Evolutionary conservation across 192 early-diverging fungal species (phyloP).

Genomic region (Backusella circina): DNA sequence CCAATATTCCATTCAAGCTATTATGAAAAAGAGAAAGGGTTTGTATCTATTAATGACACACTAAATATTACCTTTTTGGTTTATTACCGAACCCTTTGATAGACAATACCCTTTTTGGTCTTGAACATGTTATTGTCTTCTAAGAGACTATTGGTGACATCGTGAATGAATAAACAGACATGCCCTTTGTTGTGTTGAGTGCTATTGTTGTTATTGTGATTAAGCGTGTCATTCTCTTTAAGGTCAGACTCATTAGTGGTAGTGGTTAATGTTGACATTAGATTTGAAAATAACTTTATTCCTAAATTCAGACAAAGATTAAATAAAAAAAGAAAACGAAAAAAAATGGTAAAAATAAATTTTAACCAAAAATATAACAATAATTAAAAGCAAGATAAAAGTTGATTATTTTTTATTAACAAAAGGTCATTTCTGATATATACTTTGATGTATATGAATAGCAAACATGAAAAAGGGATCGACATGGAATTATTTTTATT

Average conservation of each 20-base stretch:
- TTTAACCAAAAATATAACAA: neutral
- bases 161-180: neutral
- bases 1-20: slow-evolving; percentile 15
- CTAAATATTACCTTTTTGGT: neutral
- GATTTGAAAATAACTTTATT: neutral
- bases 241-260: neutral
- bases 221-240: neutral
- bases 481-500: neutral
- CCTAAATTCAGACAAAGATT: neutral
- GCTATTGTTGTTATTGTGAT: neutral
- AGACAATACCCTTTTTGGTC: neutral
- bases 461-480: neutral
- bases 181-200: neutral
- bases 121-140: neutral
- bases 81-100: neutral
- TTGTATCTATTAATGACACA: neutral
- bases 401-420: neutral
- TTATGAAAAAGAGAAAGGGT: neutral
- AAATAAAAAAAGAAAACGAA: neutral
- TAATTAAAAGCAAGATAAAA: neutral
- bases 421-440: too few relatives aligned
- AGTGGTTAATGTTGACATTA: neutral
- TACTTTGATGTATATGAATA: too few relatives aligned
- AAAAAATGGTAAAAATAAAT: neutral
- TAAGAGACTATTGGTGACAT: neutral